Base-by-base conservation (phyloP, 2,329 filamentous ascomycete genomes). In the Cladosporium oxysporum region DNA sequence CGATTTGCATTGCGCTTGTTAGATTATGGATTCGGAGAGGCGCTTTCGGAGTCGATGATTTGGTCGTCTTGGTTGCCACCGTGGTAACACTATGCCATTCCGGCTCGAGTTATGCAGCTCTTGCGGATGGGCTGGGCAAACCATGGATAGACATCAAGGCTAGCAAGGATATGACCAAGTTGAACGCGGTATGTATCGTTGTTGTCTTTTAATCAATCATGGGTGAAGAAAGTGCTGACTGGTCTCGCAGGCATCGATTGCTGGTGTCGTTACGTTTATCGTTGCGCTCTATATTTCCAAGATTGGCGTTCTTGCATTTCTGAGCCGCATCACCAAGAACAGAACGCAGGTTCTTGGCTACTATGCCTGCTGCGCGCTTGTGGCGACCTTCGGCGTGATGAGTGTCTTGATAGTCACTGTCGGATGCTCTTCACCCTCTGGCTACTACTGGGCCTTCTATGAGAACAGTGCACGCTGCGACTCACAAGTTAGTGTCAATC, bases 241-340 rank as follows among this genome's bases (percentile, higher is more conserved):
- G 3, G 5, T 23, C 33, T 26, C 8, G 28, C 41, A 76, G 74
- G 69, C 70, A 28, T 64, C 70, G 1, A 63, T 74, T n/a, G 73
- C 72, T 14, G 69, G 70, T 21, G 66, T 75, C 21, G 69, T 75
- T 10, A 70, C 73, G 3, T 76, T 74, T 67, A 68, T 75, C 53
- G 58, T 72, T 37, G 69, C 73, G 3, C 69, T 76, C 0, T 76
- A 76, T 50, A 49, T 72, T 16, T 74, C 75, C 8, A 76, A 76
- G 69, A 69, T 71, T 58, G 74, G 74, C 31, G 75, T 75, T 69
- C 64, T 76, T 4, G 67, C 70, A 16, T 76, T 76, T 58, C 66
- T 76, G n/a, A 69, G 65, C 50, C 73, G 75, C 41, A 75, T 76
- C 47, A 75, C 74, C 16, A 72, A 73, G 62, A 67, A 71, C 28